Conservation (phyloP, 306 rosid genomes). For the Biancaea sappan region DNA sequence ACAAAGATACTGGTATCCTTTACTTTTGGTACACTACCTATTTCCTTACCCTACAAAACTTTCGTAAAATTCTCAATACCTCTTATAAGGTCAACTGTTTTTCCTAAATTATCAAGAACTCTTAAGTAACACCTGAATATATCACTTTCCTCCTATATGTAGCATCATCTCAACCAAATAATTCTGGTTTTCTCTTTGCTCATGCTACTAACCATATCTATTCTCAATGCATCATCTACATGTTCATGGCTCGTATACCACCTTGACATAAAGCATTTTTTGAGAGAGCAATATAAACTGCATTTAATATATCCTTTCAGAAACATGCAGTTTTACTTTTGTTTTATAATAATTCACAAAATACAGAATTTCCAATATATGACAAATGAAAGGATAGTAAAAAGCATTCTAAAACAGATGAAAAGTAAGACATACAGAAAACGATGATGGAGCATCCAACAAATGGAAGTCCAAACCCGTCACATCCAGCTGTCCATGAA, state of each 20-base stretch:
- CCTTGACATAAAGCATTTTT: slow-evolving; percentile 20
- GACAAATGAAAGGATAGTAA: slow-evolving; percentile 17
- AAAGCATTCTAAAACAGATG: slow-evolving; percentile 27
- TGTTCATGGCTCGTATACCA: neutral
- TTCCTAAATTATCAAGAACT: neutral
- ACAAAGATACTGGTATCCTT: too few species aligned
- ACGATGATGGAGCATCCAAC: slow-evolving; percentile 77
- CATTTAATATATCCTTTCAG: neutral
- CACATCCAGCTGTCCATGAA: slow-evolving; percentile 91
- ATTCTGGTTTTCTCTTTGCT: neutral
- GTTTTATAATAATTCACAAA: neutral
- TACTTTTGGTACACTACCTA: too few species aligned
- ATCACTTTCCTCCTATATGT: neutral
- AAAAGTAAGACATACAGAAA: slow-evolving; percentile 66
- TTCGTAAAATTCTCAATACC: neutral
- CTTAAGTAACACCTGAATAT: neutral
- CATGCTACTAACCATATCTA: neutral
- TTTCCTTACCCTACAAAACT: too few species aligned
- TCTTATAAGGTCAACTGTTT: neutral
- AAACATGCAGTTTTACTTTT: neutral
- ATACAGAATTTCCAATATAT: neutral
- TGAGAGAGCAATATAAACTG: slow-evolving; percentile 26
- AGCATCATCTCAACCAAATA: neutral
- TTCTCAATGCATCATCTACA: neutral
- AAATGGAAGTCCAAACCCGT: slow-evolving; percentile 82